Evolutionary conservation across 2,329 filamentous ascomycete genomes (phyloP).

Genomic region (Endothia cerciana): DNA sequence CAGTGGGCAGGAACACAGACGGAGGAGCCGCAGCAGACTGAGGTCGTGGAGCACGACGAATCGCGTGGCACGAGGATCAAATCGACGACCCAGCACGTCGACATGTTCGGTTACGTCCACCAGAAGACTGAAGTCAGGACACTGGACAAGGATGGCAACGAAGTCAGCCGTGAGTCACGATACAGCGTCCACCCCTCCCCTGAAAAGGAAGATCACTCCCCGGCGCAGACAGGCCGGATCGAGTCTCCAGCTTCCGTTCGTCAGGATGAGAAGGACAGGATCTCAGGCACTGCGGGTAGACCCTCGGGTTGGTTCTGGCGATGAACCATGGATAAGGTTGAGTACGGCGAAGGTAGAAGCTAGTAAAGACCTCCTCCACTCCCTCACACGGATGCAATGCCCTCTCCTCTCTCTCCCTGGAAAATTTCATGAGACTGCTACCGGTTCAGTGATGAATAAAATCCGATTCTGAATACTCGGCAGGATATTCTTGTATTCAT

Average conservation of each 20-base stretch:
- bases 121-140: constrained; percentile 46
- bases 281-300: constrained; percentile 8
- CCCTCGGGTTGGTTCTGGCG: constrained; percentile 31
- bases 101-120: constrained; percentile 48
- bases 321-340: constrained; percentile 14
- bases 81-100: constrained; percentile 47
- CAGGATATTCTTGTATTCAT: background rate
- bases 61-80: constrained; percentile 39
- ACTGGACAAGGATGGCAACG: constrained; percentile 46
- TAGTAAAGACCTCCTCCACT: constrained; percentile 4
- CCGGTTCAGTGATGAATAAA: background rate
- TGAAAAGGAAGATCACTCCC: background rate
- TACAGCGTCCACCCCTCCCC: constrained; percentile 33
- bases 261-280: constrained; percentile 25
- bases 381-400: background rate
- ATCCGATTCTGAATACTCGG: background rate
- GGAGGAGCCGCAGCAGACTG: constrained; percentile 17
- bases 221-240: background rate
- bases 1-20: constrained; percentile 10
- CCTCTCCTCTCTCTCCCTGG: background rate
- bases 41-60: constrained; percentile 29
- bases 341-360: background rate
- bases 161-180: constrained; percentile 44
- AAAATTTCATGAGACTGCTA: background rate
- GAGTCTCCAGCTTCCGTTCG: background rate